A percentile compares a stretch with the other conserved stretches of the same genome.
Conservation (phyloP, 345 rosid genomes). For the Conringia planisiliqua region DNA sequence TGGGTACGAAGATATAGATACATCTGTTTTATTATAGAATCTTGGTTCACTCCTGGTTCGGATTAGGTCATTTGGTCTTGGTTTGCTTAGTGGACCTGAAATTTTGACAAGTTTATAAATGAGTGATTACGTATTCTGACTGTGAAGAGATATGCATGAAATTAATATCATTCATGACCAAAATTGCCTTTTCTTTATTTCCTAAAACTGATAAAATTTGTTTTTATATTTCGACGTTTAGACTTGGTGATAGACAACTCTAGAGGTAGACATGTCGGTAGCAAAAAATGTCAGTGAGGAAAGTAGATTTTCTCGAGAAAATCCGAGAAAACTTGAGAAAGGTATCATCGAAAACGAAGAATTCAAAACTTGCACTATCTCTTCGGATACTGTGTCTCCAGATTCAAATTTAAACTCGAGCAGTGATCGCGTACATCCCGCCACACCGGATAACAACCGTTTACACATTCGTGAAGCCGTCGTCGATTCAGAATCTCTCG, state of each 20-base stretch:
- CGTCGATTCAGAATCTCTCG: constrained; percentile 1
- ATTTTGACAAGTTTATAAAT: constrained; percentile 7
- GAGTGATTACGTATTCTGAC: neutral
- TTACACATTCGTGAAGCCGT: neutral
- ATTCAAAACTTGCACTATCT: neutral
- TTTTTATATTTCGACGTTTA: neutral
- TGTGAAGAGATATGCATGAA: neutral
- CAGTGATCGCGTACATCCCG: constrained; percentile 2
- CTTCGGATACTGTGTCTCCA: neutral
- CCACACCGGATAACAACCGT: neutral
- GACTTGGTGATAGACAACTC: neutral
- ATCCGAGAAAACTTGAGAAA: neutral
- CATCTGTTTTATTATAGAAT: no score
- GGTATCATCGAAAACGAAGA: neutral
- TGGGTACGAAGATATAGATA: no score
- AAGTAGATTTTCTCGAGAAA: neutral
- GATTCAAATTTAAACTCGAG: constrained; percentile 18
- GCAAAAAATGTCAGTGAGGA: neutral
- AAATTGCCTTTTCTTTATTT: neutral
- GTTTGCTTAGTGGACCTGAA: neutral
- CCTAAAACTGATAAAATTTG: neutral
- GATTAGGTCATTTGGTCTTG: neutral
- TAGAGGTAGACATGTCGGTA: neutral
- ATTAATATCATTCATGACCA: neutral
- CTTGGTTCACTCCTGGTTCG: neutral